These are phyloP conservation scores for Penicillium rolfsii DNA, from an alignment of 2,329 filamentous ascomycete species.

Conservation along the genomic window DNA sequence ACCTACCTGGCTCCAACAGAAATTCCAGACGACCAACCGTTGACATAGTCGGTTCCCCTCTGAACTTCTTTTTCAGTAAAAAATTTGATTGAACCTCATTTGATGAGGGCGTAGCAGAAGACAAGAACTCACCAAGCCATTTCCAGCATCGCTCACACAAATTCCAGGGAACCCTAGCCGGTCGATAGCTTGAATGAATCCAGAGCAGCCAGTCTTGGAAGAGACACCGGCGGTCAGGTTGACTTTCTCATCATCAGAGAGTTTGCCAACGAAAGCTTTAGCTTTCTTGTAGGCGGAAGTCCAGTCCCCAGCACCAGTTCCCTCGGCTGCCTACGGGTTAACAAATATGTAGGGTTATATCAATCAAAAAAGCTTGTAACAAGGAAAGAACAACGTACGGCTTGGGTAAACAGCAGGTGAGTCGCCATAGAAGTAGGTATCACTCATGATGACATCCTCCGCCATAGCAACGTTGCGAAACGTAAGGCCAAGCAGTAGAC, in stretches of 20 bases:
- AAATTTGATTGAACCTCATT: not conserved
- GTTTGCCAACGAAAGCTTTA: conserved; percentile 41
- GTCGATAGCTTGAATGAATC: conserved; percentile 37
- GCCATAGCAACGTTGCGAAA: not conserved
- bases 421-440: conserved; percentile 23
- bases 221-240: conserved; percentile 37
- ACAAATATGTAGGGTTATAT: not conserved
- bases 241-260: conserved; percentile 50
- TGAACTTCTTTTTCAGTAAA: conserved; percentile 2
- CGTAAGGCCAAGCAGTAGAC: not conserved
- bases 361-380: no score
- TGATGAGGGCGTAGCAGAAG: no score
- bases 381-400: no score
- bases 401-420: conserved; percentile 31
- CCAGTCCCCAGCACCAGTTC: conserved; percentile 40
- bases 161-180: conserved; percentile 42
- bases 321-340: conserved; percentile 19
- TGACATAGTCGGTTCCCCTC: conserved; percentile 39
- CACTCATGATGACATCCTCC: conserved; percentile 8
- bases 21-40: conserved; percentile 29
- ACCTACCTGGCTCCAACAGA: conserved; percentile 35
- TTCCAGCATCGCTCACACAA: conserved; percentile 49
- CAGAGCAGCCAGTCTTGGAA: conserved; percentile 34
- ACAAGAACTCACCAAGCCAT: conserved; percentile 39
- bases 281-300: conserved; percentile 43